A percentile compares a stretch with the other conserved stretches of the same genome.
phyloP scores from a whole-genome alignment of 2,329 filamentous ascomycete species.

The Fusarium buxicola region DNA sequence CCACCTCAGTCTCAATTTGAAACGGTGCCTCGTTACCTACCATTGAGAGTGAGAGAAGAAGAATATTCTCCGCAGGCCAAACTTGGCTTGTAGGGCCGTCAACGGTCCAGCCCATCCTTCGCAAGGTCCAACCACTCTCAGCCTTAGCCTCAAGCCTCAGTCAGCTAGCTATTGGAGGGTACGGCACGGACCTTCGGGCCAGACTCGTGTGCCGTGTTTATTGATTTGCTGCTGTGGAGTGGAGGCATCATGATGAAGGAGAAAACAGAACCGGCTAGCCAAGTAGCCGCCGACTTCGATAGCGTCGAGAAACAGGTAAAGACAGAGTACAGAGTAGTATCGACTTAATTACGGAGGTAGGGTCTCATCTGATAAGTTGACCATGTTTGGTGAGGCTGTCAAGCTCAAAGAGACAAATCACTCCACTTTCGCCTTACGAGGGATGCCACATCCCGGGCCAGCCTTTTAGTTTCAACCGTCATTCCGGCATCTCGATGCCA shows the following conservation, averaged over 20 bases:
- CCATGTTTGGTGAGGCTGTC: conserved; percentile 30
- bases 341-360: no score
- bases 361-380: not conserved
- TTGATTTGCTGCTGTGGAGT: not conserved
- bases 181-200: conserved; percentile 20
- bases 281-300: not conserved
- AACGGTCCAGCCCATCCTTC: not conserved
- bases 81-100: conserved; percentile 1
- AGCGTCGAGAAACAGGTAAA: no score
- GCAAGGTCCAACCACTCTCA: conserved; percentile 8
- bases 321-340: no score
- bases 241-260: not conserved
- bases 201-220: not conserved
- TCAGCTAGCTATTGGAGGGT: conserved; percentile 1
- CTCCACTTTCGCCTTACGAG: conserved; percentile 15
- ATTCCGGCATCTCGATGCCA: conserved; percentile 6
- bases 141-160: conserved; percentile 19
- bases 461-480: conserved; percentile 10
- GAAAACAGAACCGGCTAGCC: not conserved
- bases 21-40: conserved; percentile 14
- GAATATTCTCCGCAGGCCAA: conserved; percentile 3
- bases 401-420: conserved; percentile 4
- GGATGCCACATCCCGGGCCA: conserved; percentile 7
- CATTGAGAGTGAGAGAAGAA: not conserved
- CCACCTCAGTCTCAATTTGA: conserved; percentile 28